phyloP scores from a whole-genome alignment of 1,139 yeast genomes.

The Candida labiduridarum region DNA sequence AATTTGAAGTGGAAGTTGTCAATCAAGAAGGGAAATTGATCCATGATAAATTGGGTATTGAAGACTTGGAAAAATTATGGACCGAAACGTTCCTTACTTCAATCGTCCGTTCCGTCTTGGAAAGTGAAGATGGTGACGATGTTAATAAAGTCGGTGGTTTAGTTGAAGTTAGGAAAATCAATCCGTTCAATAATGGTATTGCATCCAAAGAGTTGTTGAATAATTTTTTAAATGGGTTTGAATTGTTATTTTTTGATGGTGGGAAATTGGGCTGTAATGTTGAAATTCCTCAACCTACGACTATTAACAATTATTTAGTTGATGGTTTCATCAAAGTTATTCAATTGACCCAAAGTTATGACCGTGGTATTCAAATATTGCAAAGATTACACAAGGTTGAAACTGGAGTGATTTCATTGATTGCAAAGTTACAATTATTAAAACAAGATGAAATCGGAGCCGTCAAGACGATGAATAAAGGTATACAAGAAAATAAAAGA shows the following conservation, averaged over 20 bases:
- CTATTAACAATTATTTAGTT: slow-evolving; percentile 71
- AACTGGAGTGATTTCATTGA: slow-evolving; percentile 57
- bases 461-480: slow-evolving; percentile 62
- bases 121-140: slow-evolving; percentile 66
- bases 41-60: slow-evolving; percentile 37
- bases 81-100: slow-evolving; percentile 70
- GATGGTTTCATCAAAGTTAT: slow-evolving; percentile 71
- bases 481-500: slow-evolving; percentile 58
- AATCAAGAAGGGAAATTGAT: slow-evolving; percentile 47
- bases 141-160: slow-evolving; percentile 50
- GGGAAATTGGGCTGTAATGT: slow-evolving; percentile 63
- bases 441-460: slow-evolving; percentile 83
- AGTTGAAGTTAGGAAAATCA: slow-evolving; percentile 49
- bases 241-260: slow-evolving; percentile 67
- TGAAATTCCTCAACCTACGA: slow-evolving; percentile 71
- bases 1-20: slow-evolving; percentile 50
- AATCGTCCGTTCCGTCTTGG: slow-evolving; percentile 67
- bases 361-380: slow-evolving; percentile 59
- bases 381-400: slow-evolving; percentile 42
- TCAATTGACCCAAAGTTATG: slow-evolving; percentile 65
- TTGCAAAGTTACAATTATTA: slow-evolving; percentile 53
- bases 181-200: slow-evolving; percentile 57
- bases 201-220: slow-evolving; percentile 48
- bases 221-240: slow-evolving; percentile 61
- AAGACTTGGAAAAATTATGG: slow-evolving; percentile 50